Base-by-base conservation (phyloP, 805 yeast species). In the Yamadazyma ubonensis region DNA sequence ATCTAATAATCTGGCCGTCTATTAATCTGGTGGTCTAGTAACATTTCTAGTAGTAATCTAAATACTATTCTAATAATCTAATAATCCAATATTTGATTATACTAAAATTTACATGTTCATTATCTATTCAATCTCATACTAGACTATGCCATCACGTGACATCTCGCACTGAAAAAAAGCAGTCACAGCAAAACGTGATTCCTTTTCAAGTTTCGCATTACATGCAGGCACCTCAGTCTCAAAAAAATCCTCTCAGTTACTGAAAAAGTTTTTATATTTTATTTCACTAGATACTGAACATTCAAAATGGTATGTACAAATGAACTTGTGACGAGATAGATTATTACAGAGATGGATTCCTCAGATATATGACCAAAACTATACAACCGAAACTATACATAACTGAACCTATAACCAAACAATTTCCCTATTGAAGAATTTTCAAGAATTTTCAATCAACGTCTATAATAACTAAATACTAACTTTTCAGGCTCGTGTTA, bases 401-500 rank as follows among this genome's bases (percentile, higher is more conserved):
- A n/a, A n/a, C n/a, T n/a, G n/a, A n/a, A n/a, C n/a, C n/a, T n/a
- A n/a, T n/a, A n/a, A n/a, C n/a, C n/a, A n/a, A n/a, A n/a, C n/a
- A n/a, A n/a, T n/a, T n/a, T n/a, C n/a, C n/a, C n/a, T n/a, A n/a
- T n/a, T n/a, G n/a, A n/a, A n/a, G n/a, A n/a, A n/a, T n/a, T n/a
- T n/a, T n/a, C n/a, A n/a, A n/a, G n/a, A n/a, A n/a, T n/a, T n/a
- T n/a, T n/a, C n/a, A n/a, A n/a, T n/a, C n/a, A n/a, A n/a, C n/a
- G n/a, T n/a, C n/a, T n/a, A n/a, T n/a, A n/a, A n/a, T n/a, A n/a
- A n/a, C n/a, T n/a, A n/a, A n/a, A 49, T 60, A 57, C 63, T 58
- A 57, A 58, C 58, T 38, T 50, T 54, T 40, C 65, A 88, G 99
- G 99, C 99, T 84, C 93, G 98, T 77, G 99, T 95, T 83, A 90